Percentiles rank a stretch among this genome's conserved stretches.
These are phyloP conservation scores for Xylaria telfairii DNA, from an alignment of 495 filamentous ascomycete genomes.

Conservation along the genomic window DNA sequence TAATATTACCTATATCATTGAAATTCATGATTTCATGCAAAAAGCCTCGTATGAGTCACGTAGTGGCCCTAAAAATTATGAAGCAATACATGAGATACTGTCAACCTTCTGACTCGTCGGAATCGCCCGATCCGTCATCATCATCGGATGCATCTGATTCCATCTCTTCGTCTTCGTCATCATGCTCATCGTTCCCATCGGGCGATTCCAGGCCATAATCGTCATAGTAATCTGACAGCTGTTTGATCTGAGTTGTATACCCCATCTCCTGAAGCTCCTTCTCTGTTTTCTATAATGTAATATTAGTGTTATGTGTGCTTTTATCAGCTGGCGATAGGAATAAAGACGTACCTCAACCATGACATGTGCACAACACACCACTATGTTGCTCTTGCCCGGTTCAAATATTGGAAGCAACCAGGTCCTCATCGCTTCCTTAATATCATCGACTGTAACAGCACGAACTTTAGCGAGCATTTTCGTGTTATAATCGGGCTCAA, in stretches of 20 bases:
- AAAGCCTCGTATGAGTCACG: background rate
- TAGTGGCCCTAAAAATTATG: background rate
- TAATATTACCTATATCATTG: background rate
- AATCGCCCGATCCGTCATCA: conserved; percentile 24
- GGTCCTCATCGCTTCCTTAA: conserved; percentile 75
- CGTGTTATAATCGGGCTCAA: conserved; percentile 80
- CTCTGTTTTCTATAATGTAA: conserved; percentile 65
- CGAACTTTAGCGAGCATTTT: conserved; percentile 78
- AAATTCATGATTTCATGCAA: background rate
- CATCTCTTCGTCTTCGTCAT: conserved; percentile 53
- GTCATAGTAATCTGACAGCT: conserved; percentile 84
- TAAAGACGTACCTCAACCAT: conserved; percentile 75
- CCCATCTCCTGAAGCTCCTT: conserved; percentile 73
- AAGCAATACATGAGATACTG: background rate
- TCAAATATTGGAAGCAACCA: conserved; percentile 80
- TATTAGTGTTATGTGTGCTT: conserved; percentile 22
- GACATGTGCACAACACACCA: conserved; percentile 86
- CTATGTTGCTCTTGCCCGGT: conserved; percentile 76
- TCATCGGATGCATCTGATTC: conserved; percentile 40
- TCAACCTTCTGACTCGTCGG: conserved; percentile 2
- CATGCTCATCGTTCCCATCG: conserved; percentile 69
- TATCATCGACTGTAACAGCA: conserved; percentile 74
- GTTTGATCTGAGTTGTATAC: conserved; percentile 76
- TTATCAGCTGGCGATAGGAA: background rate
- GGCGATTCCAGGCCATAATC: conserved; percentile 83